Percentiles rank a stretch among this genome's conserved stretches.
These are phyloP conservation scores for Colletotrichum nymphaeae DNA, from an alignment of 2,329 filamentous ascomycete species.

Conservation along the genomic window DNA sequence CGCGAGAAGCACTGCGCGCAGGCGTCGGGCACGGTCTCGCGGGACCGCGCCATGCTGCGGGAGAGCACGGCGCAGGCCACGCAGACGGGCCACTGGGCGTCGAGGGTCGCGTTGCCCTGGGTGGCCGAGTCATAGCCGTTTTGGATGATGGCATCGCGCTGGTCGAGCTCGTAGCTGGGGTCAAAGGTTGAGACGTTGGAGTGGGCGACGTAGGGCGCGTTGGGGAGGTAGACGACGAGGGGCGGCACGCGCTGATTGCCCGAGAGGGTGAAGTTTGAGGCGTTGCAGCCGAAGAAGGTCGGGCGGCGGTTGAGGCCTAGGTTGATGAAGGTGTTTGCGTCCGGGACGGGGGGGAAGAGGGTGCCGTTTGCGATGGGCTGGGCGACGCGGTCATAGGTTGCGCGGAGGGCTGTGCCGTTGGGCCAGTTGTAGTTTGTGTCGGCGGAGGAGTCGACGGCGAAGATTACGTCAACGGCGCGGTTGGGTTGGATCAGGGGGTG, in stretches of 20 bases:
- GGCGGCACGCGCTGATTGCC: conserved; percentile 62
- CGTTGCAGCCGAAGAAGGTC: conserved; percentile 72
- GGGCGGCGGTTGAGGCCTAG: conserved; percentile 69
- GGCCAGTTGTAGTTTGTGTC: conserved; percentile 70
- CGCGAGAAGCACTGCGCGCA: conserved; percentile 81
- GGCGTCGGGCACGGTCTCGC: conserved; percentile 73
- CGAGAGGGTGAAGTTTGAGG: conserved; percentile 64
- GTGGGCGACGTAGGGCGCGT: conserved; percentile 79
- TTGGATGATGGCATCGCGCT: conserved; percentile 83
- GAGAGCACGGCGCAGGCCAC: conserved; percentile 88
- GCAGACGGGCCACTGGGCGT: conserved; percentile 82
- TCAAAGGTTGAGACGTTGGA: conserved; percentile 87
- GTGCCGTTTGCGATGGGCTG: conserved; percentile 61
- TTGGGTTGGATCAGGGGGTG: conserved; percentile 70
- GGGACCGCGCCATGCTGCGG: conserved; percentile 79
- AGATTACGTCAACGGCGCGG: conserved; percentile 71
- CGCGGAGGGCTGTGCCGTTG: conserved; percentile 68
- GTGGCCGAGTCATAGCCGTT: conserved; percentile 91
- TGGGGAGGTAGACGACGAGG: conserved; percentile 88
- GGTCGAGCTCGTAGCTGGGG: conserved; percentile 68
- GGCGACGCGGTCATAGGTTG: conserved; percentile 66
- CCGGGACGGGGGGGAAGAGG: conserved; percentile 69
- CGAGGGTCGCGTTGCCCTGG: conserved; percentile 81
- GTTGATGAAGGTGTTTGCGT: conserved; percentile 65
- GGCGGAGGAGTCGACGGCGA: conserved; percentile 73